Conservation (phyloP, 83 land plant species). For the Picea mariana region DNA sequence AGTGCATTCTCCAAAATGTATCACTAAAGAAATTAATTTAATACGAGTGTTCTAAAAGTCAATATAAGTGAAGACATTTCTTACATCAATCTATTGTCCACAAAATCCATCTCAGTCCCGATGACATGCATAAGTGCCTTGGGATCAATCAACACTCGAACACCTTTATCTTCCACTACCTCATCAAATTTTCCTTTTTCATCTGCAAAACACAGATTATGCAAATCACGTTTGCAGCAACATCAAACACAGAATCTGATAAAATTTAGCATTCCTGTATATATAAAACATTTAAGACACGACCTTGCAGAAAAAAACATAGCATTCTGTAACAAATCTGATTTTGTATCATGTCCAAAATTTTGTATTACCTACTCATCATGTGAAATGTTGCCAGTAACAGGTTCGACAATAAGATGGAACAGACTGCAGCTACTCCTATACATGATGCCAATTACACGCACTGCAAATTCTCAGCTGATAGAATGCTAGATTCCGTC, state of each 20-base stretch:
- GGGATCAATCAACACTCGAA: slow-evolving; percentile 29
- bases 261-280: background rate
- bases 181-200: slow-evolving; percentile 90
- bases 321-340: too few species aligned
- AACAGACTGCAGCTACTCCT: too few species aligned
- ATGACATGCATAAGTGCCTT: slow-evolving; percentile 93
- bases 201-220: slow-evolving; percentile 34
- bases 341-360: background rate
- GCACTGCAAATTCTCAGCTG: too few species aligned
- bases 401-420: too few species aligned
- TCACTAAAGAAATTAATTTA: background rate
- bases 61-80: slow-evolving; percentile 10
- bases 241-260: too few species aligned
- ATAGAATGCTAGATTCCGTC: too few species aligned
- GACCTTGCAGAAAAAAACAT: background rate
- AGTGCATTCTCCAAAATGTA: too few species aligned
- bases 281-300: background rate
- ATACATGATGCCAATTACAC: too few species aligned
- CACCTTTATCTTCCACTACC: slow-evolving; percentile 13
- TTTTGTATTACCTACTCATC: background rate
- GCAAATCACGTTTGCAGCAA: too few species aligned
- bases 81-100: slow-evolving; percentile 22
- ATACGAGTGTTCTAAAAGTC: background rate
- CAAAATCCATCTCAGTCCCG: slow-evolving; percentile 95
- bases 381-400: background rate